Base-by-base conservation (phyloP, 805 yeast species). In the Zygoascus bituminiphila region DNA sequence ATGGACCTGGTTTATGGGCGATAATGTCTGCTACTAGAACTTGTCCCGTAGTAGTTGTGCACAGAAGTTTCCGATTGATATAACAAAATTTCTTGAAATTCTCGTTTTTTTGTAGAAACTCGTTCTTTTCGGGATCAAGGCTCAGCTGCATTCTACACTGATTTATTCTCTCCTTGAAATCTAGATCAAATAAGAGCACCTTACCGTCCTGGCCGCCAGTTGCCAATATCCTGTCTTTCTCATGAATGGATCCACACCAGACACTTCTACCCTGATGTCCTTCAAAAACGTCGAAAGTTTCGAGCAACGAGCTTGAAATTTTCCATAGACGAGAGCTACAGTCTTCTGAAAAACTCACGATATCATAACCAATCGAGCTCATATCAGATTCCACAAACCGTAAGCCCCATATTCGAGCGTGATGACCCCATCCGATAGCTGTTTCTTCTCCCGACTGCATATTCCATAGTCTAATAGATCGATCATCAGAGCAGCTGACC, bases 121-220 rank as follows among this genome's bases (percentile, higher is more conserved):
- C 23, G 36, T 22, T 24, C 21, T 20, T 31, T n/a, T 25, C 23
- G 9, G 43, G 41, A 1, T 40, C 42, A 22, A 45, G 15, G 6
- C 6, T 19, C 47, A 33, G 44, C 3, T 29, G 20, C 20, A 22
- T n/a, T 9, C 48, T 24, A 22, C 33, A n/a, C 9, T 15, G 14
- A 12, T 45, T 39, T 7, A 46, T 44, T 14, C 19, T 4, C 6
- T 40, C 33, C 23, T 43, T 15, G 2, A 12, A 9, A 2, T 41
- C 47, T 9, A 60, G 62, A 56, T 83, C 84, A 59, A 81, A 79
- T 4, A 84, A 55, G 53, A 84, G 74, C 1, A 89, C 65, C 55
- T 84, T 77, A 0, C 97, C 97, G 66, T 93, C 98, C 36, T 95
- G 94, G 33, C 98, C 98, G 38, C 96, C 93, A 10, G 96, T 85